A percentile compares a stretch with the other conserved stretches of the same genome.
Conservation (phyloP, 2,329 filamentous ascomycete genomes). For the Fusarium torreyae region DNA sequence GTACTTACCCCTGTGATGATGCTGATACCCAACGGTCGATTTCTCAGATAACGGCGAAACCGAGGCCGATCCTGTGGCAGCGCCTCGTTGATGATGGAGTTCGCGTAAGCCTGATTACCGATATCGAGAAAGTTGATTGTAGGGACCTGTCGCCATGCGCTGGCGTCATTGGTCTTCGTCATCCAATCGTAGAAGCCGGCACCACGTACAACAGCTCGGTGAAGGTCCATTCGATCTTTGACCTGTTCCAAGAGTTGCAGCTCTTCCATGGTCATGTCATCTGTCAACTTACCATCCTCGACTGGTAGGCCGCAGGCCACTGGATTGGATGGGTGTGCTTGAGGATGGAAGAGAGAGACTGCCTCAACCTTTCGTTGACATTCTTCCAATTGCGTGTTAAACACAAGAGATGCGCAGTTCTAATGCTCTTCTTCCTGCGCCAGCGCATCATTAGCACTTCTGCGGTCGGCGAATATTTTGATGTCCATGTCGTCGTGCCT, state of each 20-base stretch:
- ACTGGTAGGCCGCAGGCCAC: background rate
- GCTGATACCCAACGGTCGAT: slow-evolving; percentile 18
- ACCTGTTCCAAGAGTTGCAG: background rate
- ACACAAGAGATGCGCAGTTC: slow-evolving; percentile 7
- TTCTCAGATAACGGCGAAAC: slow-evolving; percentile 30
- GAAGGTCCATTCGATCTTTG: slow-evolving; percentile 14
- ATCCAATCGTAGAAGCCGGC: slow-evolving; percentile 21
- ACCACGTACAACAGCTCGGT: slow-evolving; percentile 32
- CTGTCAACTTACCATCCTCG: rapidly evolving
- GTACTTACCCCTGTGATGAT: slow-evolving; percentile 35
- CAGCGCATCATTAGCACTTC: too few species aligned
- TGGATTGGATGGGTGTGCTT: slow-evolving; percentile 2
- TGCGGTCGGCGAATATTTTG: background rate
- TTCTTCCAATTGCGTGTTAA: background rate
- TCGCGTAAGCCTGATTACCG: background rate
- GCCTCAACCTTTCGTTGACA: slow-evolving; percentile 3
- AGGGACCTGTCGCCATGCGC: slow-evolving; percentile 1
- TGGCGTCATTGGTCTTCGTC: background rate
- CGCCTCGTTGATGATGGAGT: slow-evolving; percentile 13
- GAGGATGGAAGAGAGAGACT: slow-evolving; percentile 3
- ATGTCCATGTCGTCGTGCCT: background rate
- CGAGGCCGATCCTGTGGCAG: slow-evolving; percentile 15
- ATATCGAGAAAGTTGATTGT: slow-evolving; percentile 11
- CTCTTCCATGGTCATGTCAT: rapidly evolving
- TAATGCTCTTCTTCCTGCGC: background rate